Base-by-base conservation (phyloP, 768 basidiomycete species). In the Candolleomyces eurysporus region DNA sequence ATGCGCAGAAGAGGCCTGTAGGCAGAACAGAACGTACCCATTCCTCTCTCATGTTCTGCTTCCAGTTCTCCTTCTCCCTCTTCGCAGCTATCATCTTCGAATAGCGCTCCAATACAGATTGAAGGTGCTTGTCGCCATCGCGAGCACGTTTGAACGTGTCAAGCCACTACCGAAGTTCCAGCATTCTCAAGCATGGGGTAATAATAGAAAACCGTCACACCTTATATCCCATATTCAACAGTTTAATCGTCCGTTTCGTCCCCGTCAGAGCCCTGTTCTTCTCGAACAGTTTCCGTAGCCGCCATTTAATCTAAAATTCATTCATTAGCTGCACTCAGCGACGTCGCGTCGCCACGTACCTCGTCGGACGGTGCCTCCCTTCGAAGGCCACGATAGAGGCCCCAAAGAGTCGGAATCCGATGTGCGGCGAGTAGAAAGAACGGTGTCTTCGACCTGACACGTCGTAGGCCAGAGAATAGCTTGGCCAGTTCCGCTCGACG, bases 331-430 rank as follows among this genome's bases (percentile, higher is more conserved):
- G 26, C 26, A 26, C 26, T 4, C n/a, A 52, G 1, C 22, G 31
- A 32, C 6, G 59, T 36, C 3, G 17, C 46, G 3, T 31, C 1
- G 48, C 45, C 1, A 70, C 84, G 58, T 65, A 91, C 89, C 68
- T 83, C 76, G 30, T 82, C 79, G 14, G 79, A 79, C 0, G 84
- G 82, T 6, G 89, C 79, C 45, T 79, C 67, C 31, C 79, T 75
- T 52, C 91, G 72, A 14, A 96, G 78, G 4, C 85, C 84, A 21
- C 92, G 82, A 71, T 94, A 96, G 5, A 95, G 75, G 0, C 78
- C 72, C 89, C 91, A 92, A 66, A 90, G 71, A 0, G 91, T 93
- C 3, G 94, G 92, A 30, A 87, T 73, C 21, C 88, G 83, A 70
- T 96, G 94, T 0, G 87, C 87, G 0, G 80, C 77, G 30, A 93